Evolutionary conservation across 306 rosid genomes (phyloP).

Genomic region (Prinsepia uniflora): DNA sequence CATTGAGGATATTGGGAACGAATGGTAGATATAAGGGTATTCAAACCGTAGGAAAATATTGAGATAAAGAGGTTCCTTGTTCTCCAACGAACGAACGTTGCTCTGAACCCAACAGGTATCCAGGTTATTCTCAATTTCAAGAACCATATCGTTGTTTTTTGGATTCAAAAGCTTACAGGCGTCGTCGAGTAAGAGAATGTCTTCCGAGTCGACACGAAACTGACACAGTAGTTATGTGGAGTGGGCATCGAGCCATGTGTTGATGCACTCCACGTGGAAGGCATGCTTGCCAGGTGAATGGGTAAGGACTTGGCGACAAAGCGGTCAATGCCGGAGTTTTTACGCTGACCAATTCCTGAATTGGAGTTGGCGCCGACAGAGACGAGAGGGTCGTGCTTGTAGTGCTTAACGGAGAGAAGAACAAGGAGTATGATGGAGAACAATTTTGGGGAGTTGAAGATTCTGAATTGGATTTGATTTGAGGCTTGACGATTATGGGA

Average conservation of each 20-base stretch:
- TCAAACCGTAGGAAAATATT: too few relatives aligned
- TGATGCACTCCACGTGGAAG: slow-evolving; percentile 92
- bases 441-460: background rate
- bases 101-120: slow-evolving; percentile 33
- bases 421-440: slow-evolving; percentile 65
- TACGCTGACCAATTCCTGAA: slow-evolving; percentile 27
- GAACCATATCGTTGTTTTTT: background rate
- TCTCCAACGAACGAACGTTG: slow-evolving; percentile 78
- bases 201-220: slow-evolving; percentile 80
- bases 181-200: slow-evolving; percentile 51
- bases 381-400: slow-evolving; percentile 25
- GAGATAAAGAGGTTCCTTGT: too few relatives aligned
- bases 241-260: slow-evolving; percentile 98
- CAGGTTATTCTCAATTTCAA: slow-evolving; percentile 31
- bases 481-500: too few relatives aligned
- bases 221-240: slow-evolving; percentile 92
- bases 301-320: slow-evolving; percentile 66
- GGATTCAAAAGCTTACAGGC: slow-evolving; percentile 13
- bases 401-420: slow-evolving; percentile 78
- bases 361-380: background rate
- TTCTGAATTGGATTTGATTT: too few relatives aligned
- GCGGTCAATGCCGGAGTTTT: slow-evolving; percentile 82
- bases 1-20: too few relatives aligned
- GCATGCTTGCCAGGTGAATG: slow-evolving; percentile 81
- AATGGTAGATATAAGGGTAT: too few relatives aligned